Conservation (phyloP, 345 rosid species). For the Populus ilicifolia region DNA sequence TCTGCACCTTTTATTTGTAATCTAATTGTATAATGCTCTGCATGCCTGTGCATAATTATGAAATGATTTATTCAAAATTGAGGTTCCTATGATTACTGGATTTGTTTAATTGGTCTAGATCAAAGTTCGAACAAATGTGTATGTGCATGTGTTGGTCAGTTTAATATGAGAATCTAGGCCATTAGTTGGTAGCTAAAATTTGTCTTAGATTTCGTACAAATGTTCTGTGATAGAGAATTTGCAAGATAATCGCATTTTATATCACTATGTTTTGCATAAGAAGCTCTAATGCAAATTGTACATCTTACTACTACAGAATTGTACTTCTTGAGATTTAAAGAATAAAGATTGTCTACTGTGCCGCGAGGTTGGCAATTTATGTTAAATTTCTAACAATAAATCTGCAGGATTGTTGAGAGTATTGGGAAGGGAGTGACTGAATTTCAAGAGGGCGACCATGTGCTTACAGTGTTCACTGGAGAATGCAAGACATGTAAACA, state of each 20-base stretch:
- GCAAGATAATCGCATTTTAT: not conserved
- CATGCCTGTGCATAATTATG: not conserved
- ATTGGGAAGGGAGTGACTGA: constrained; percentile 72
- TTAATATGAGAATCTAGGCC: not conserved
- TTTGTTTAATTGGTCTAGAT: not conserved
- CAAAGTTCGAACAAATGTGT: no score
- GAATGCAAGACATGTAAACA: constrained; percentile 73
- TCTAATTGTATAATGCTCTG: not conserved
- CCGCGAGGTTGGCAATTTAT: not conserved
- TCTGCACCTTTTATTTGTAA: constrained; percentile 9
- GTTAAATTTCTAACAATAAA: constrained; percentile 4
- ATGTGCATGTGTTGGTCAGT: no score
- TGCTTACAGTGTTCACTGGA: constrained; percentile 77
- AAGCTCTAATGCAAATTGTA: no score
- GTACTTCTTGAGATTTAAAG: not conserved
- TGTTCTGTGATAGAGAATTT: not conserved
- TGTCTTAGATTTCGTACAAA: not conserved
- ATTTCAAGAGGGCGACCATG: constrained; percentile 80
- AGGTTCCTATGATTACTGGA: not conserved
- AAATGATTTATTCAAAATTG: not conserved
- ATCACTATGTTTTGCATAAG: not conserved
- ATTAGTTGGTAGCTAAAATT: not conserved
- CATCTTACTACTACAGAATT: not conserved
- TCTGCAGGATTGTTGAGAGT: constrained; percentile 81
- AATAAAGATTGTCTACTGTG: not conserved